A percentile compares a stretch with the other conserved stretches of the same genome.
These are phyloP conservation scores for Tolypocladium nubicola DNA, from an alignment of 2,329 filamentous ascomycete genomes.

Conservation along the genomic window DNA sequence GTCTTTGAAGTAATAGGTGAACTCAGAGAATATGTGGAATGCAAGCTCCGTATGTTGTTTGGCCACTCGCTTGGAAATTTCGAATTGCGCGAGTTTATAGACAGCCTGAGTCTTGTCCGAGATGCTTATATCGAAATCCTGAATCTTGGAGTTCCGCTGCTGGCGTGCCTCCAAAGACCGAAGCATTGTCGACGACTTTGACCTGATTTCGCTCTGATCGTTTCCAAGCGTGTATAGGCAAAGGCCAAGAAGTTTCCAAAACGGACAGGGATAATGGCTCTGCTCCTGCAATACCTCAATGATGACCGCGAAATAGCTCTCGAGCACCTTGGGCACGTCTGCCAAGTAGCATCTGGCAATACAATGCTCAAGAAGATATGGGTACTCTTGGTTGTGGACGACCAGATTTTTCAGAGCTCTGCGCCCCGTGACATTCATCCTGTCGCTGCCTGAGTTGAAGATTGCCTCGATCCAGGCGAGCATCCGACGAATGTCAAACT, in stretches of 20 bases:
- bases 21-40: constrained; percentile 92
- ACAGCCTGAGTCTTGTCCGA: constrained; percentile 97
- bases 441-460: constrained; percentile 83
- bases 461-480: constrained; percentile 93
- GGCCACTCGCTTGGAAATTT: constrained; percentile 83
- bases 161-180: constrained; percentile 75
- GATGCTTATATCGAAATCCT: constrained; percentile 96
- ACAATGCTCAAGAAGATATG: constrained; percentile 77
- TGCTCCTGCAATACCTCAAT: constrained; percentile 78
- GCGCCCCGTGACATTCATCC: constrained; percentile 81
- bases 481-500: constrained; percentile 89
- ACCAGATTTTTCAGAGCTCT: constrained; percentile 84
- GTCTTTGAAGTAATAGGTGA: constrained; percentile 85
- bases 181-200: constrained; percentile 75
- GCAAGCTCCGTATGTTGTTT: constrained; percentile 82
- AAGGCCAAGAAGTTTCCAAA: constrained; percentile 83
- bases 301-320: constrained; percentile 92
- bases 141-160: constrained; percentile 71
- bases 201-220: constrained; percentile 77
- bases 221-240: constrained; percentile 90
- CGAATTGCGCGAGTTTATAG: constrained; percentile 94
- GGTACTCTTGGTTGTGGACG: constrained; percentile 77
- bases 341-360: constrained; percentile 85
- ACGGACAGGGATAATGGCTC: constrained; percentile 70
- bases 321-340: constrained; percentile 70